Evolutionary conservation across 2,329 filamentous ascomycete genomes (phyloP).

Genomic region (Aaosphaeria pasadenensis): DNA sequence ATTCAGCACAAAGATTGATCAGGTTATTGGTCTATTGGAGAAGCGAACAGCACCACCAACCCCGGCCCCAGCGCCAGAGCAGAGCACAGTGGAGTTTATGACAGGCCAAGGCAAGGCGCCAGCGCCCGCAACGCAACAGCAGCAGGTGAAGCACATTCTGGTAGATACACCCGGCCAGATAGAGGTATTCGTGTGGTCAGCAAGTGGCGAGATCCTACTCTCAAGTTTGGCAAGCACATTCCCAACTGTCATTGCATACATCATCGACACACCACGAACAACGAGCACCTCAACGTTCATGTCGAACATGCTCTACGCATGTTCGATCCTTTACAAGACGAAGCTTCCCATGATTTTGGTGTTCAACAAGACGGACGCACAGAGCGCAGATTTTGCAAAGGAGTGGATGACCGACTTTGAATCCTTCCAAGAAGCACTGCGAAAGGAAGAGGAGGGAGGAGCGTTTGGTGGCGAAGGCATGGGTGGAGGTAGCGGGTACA

Average conservation of each 20-base stretch:
- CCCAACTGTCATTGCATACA: conserved; percentile 93
- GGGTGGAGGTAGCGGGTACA: conserved; percentile 80
- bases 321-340: conserved; percentile 97
- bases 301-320: conserved; percentile 99
- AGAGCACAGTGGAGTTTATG: conserved; percentile 34
- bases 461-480: conserved; percentile 72
- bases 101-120: conserved; percentile 30
- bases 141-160: conserved; percentile 72
- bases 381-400: conserved; percentile 85
- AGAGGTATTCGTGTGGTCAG: conserved; percentile 98
- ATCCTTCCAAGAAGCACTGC: conserved; percentile 83
- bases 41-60: conserved; percentile 68
- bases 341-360: conserved; percentile 98
- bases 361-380: conserved; percentile 98
- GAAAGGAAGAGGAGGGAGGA: conserved; percentile 74
- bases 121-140: conserved; percentile 41
- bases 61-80: conserved; percentile 20
- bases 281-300: conserved; percentile 95
- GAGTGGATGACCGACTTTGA: conserved; percentile 99
- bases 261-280: conserved; percentile 94
- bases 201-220: conserved; percentile 88
- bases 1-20: conserved; percentile 97
- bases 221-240: conserved; percentile 91
- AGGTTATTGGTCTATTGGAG: conserved; percentile 84
- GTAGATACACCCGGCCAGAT: conserved; percentile 97